These are phyloP conservation scores for Malbranchea cinnamomea DNA, from an alignment of 2,329 filamentous ascomycete genomes.

Conservation along the genomic window DNA sequence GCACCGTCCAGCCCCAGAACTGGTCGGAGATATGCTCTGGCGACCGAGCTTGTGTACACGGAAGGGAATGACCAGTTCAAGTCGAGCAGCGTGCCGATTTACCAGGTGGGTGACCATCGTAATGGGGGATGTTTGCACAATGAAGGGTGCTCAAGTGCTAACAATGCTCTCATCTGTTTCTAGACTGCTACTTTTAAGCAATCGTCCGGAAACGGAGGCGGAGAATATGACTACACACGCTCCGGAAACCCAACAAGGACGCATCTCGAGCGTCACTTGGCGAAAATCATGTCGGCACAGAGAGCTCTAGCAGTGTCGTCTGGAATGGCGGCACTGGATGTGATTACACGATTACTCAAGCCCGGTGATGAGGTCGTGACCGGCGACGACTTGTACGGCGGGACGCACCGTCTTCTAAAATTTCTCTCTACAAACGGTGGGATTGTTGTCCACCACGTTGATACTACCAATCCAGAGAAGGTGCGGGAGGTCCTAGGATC, in stretches of 20 bases:
- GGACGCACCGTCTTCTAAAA: constrained; percentile 83
- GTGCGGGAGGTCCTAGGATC: constrained; percentile 54
- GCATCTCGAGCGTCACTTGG: constrained; percentile 87
- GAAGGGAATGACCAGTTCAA: constrained; percentile 96
- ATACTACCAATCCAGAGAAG: constrained; percentile 65
- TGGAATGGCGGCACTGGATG: constrained; percentile 93
- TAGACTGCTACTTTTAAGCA: constrained; percentile 96
- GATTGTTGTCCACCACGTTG: constrained; percentile 89
- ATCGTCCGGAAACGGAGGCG: constrained; percentile 59
- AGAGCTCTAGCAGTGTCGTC: constrained; percentile 87
- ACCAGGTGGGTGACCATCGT: too few relatives aligned
- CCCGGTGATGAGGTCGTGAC: constrained; percentile 96
- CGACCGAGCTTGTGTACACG: constrained; percentile 92
- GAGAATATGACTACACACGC: constrained; percentile 95
- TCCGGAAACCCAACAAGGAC: constrained; percentile 94
- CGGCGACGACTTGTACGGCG: constrained; percentile 91
- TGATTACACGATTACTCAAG: constrained; percentile 78
- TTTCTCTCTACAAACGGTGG: constrained; percentile 80
- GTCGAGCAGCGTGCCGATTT: constrained; percentile 89
- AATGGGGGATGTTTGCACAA: too few relatives aligned
- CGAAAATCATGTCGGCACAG: constrained; percentile 96
- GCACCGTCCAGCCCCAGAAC: constrained; percentile 80
- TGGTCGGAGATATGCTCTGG: constrained; percentile 79
- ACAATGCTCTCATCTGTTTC: too few relatives aligned
- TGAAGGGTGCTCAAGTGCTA: constrained; percentile 3